A percentile compares a stretch with the other conserved stretches of the same genome.
Evolutionary conservation across 495 filamentous ascomycete genomes (phyloP).

Genomic region (Tuber microsphaerosporum): DNA sequence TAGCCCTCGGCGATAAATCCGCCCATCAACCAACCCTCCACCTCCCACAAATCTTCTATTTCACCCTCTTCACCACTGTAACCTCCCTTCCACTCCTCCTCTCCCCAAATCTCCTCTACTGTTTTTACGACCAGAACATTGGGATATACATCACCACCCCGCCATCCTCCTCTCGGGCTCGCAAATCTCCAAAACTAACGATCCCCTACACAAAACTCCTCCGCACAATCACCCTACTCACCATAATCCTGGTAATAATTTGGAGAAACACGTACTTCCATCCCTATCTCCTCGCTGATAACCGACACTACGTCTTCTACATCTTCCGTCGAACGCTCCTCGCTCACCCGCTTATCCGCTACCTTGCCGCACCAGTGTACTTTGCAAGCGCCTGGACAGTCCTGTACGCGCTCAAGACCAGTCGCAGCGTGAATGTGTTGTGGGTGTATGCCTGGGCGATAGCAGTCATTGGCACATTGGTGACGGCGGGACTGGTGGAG

Average conservation of each 20-base stretch:
- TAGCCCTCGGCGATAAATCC: conserved; percentile 93
- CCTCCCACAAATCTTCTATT: conserved; percentile 86
- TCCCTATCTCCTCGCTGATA: conserved; percentile 92
- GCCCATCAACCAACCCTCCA: conserved; percentile 87
- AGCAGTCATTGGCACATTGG: conserved; percentile 64
- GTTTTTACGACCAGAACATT: conserved; percentile 44
- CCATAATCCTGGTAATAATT: conserved; percentile 53
- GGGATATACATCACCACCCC: conserved; percentile 21
- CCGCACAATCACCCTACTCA: conserved; percentile 41
- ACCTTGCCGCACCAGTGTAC: conserved; percentile 59
- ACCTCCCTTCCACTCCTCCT: conserved; percentile 76
- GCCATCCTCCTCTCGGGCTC: conserved; percentile 14
- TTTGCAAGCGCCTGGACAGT: conserved; percentile 57
- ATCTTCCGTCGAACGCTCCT: conserved; percentile 77
- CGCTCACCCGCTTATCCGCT: conserved; percentile 56
- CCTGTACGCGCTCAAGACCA: conserved; percentile 44
- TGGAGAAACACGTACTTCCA: conserved; percentile 87
- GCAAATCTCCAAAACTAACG: not conserved
- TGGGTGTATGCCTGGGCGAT: conserved; percentile 39
- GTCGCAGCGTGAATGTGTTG: conserved; percentile 12
- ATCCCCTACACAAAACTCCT: conserved; percentile 16
- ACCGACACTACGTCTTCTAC: conserved; percentile 95
- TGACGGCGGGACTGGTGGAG: conserved; percentile 87
- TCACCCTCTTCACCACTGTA: conserved; percentile 81
- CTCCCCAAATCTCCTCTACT: conserved; percentile 45